These are phyloP conservation scores for Theileria equi DNA, from an alignment of 169 alveolate genomes.

Conservation along the genomic window DNA sequence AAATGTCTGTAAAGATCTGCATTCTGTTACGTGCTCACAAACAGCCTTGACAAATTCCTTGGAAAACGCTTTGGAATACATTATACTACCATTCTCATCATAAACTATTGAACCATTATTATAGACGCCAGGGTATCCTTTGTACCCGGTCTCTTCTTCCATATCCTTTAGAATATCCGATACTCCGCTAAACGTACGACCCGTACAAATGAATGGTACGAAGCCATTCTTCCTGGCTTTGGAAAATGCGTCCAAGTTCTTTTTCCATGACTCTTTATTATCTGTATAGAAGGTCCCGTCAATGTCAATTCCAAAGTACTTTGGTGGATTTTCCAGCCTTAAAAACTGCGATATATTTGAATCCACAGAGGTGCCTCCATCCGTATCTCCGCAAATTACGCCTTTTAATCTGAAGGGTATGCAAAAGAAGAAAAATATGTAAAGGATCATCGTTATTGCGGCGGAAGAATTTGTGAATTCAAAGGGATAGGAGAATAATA, in stretches of 20 bases:
- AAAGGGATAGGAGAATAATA: no score
- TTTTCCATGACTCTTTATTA: not conserved
- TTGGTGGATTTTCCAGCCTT: constrained; percentile 23
- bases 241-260: constrained; percentile 40
- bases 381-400: no score
- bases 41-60: no score
- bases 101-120: constrained; percentile 31
- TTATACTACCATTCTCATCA: constrained; percentile 14
- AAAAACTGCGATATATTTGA: not conserved
- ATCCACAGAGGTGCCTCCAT: no score
- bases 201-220: constrained; percentile 56
- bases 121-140: constrained; percentile 36
- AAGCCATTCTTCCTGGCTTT: constrained; percentile 9
- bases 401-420: no score
- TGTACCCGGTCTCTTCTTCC: constrained; percentile 1
- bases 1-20: no score
- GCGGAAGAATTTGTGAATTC: no score
- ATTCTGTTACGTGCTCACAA: no score
- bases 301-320: constrained; percentile 51
- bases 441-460: no score
- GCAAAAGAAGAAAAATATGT: no score
- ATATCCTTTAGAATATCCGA: constrained; percentile 9
- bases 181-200: constrained; percentile 6
- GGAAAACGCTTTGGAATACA: no score
- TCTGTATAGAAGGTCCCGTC: constrained; percentile 55